phyloP scores from a whole-genome alignment of 2,329 filamentous ascomycete species.

The Chrysoporthe puriensis region DNA sequence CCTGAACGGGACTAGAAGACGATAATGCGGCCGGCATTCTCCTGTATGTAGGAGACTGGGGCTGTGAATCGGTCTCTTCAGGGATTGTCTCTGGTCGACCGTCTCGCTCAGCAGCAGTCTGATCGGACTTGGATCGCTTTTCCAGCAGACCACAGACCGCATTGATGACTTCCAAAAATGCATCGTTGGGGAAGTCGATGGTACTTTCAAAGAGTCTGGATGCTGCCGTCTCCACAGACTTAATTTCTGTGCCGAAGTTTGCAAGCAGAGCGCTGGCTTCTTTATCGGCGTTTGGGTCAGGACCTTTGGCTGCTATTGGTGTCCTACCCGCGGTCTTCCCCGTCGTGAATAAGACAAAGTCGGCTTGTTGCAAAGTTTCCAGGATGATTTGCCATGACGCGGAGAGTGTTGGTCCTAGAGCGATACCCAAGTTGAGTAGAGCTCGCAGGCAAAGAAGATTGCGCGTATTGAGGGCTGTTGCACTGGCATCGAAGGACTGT shows the following conservation, averaged over 20 bases:
- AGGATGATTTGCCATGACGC: conserved; percentile 88
- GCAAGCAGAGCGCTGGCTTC: conserved; percentile 57
- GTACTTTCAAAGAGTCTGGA: conserved; percentile 89
- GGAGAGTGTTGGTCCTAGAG: conserved; percentile 84
- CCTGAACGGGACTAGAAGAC: conserved; percentile 57
- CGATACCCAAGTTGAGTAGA: conserved; percentile 92
- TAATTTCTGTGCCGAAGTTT: conserved; percentile 79
- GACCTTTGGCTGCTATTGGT: conserved; percentile 49
- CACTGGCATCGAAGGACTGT: conserved; percentile 57
- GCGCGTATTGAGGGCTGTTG: conserved; percentile 73
- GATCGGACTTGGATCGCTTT: conserved; percentile 34
- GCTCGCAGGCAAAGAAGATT: conserved; percentile 90
- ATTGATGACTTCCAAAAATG: conserved; percentile 77
- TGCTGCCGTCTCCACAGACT: conserved; percentile 86
- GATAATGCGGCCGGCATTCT: conserved; percentile 52
- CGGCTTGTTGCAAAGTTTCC: conserved; percentile 89
- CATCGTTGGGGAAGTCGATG: conserved; percentile 80
- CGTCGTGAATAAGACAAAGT: conserved; percentile 77
- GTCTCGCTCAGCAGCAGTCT: conserved; percentile 34
- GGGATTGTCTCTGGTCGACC: conserved; percentile 44
- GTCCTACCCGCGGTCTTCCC: conserved; percentile 58
- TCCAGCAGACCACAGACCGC: conserved; percentile 75
- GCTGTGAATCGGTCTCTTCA: conserved; percentile 33
- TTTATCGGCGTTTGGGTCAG: conserved; percentile 54
- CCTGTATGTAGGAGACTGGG: conserved; percentile 44